Conservation (phyloP, 257 asterid genomes). For the Oldenlandia corymbosa region DNA sequence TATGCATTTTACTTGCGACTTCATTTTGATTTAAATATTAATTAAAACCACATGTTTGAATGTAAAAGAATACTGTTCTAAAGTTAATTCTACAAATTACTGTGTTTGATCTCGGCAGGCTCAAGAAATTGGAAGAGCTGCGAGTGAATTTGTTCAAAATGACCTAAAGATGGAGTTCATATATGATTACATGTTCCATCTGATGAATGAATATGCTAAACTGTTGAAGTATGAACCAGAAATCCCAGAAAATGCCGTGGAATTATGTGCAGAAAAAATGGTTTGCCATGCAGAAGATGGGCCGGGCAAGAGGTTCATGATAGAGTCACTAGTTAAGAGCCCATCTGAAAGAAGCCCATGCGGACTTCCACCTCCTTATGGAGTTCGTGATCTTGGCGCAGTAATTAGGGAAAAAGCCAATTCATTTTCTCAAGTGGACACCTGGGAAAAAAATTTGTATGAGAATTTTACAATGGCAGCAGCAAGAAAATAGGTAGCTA, state of each 20-base stretch:
- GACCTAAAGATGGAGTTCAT: conserved; percentile 46
- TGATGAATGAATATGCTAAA: conserved; percentile 40
- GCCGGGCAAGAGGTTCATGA: conserved; percentile 24
- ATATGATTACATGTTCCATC: conserved; percentile 55
- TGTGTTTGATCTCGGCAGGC: conserved; percentile 21
- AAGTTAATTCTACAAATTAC: too few species aligned
- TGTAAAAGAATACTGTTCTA: too few species aligned
- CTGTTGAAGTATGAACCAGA: conserved; percentile 38
- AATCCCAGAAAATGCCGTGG: conserved; percentile 35
- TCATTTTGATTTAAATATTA: too few species aligned
- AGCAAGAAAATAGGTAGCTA: neutral
- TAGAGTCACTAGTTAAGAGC: conserved; percentile 28
- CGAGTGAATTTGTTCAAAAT: conserved; percentile 38
- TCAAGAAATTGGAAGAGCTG: conserved; percentile 36
- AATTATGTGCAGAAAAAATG: conserved; percentile 41
- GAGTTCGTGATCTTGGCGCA: conserved; percentile 16
- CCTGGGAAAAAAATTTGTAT: conserved; percentile 28
- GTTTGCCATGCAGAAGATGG: conserved; percentile 42
- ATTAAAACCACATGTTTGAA: too few species aligned
- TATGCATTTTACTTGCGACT: too few species aligned
- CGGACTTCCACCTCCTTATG: conserved; percentile 28
- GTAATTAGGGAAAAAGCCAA: conserved; percentile 16
- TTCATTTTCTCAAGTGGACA: conserved; percentile 24
- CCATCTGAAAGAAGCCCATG: conserved; percentile 31
- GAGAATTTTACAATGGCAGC: conserved; percentile 1